Evolutionary conservation across 2,329 filamentous ascomycete genomes (phyloP).

Genomic region (Byssoonygena ceratinophila): DNA sequence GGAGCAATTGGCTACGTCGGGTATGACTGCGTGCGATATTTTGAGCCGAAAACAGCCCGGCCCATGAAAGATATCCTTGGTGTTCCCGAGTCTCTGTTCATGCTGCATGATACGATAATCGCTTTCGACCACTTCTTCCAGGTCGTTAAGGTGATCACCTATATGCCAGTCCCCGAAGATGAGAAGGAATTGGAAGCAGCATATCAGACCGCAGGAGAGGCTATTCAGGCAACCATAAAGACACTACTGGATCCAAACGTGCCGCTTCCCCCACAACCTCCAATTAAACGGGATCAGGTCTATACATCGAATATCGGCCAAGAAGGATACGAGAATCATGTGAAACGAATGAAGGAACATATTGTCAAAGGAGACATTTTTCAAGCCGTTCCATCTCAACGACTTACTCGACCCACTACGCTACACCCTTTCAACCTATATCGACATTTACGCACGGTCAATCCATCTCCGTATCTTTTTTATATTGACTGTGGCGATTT

Average conservation of each 20-base stretch:
- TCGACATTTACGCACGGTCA: constrained; percentile 88
- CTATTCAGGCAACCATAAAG: constrained; percentile 57
- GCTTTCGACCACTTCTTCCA: constrained; percentile 93
- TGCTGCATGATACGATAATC: constrained; percentile 90
- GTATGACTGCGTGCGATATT: constrained; percentile 95
- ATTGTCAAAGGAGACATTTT: constrained; percentile 91
- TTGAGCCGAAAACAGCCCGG: constrained; percentile 90
- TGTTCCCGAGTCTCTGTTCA: constrained; percentile 90
- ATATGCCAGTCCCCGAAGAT: constrained; percentile 58
- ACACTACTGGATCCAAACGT: constrained; percentile 64
- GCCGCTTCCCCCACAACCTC: constrained; percentile 63
- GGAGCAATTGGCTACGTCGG: constrained; percentile 94
- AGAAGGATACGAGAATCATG: constrained; percentile 81
- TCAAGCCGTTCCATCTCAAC: constrained; percentile 90
- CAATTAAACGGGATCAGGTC: constrained; percentile 61
- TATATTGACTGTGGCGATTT: constrained; percentile 87
- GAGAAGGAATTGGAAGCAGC: constrained; percentile 51
- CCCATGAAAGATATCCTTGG: constrained; percentile 77
- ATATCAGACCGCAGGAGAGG: constrained; percentile 57
- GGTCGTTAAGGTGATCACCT: constrained; percentile 85
- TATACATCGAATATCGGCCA: constrained; percentile 89
- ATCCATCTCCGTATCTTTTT: constrained; percentile 95
- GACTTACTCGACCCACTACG: constrained; percentile 76
- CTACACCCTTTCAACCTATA: constrained; percentile 98
- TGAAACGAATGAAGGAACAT: constrained; percentile 75